These are phyloP conservation scores for Isoetes engelmannii DNA, from an alignment of 83 land plant genomes.

Conservation along the genomic window DNA sequence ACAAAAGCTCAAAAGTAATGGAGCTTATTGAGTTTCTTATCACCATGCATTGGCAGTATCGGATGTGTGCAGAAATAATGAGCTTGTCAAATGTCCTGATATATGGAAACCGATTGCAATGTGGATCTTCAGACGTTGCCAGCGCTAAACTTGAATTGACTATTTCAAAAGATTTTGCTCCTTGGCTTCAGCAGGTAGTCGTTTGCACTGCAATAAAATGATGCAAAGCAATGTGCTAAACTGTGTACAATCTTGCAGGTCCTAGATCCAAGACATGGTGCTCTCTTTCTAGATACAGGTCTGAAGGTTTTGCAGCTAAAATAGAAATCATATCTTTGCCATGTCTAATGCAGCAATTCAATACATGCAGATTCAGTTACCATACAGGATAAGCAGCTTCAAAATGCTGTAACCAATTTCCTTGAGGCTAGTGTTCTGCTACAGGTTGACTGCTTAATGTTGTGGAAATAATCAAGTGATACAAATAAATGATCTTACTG, in stretches of 20 bases:
- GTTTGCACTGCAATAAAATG: neutral
- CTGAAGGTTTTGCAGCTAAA: neutral
- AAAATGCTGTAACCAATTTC: conserved; percentile 45
- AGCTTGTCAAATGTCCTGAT: conserved; percentile 63
- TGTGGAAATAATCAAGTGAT: neutral
- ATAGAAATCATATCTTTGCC: no score
- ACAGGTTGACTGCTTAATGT: neutral
- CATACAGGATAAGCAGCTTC: conserved; percentile 40
- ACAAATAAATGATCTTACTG: neutral
- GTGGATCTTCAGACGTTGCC: conserved; percentile 65
- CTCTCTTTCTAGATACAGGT: conserved; percentile 67
- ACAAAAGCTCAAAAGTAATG: neutral
- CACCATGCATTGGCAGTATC: conserved; percentile 47
- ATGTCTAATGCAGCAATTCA: neutral
- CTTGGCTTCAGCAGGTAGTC: conserved; percentile 54
- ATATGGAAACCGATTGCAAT: conserved; percentile 68
- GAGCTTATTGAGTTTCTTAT: neutral
- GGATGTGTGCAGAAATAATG: conserved; percentile 86
- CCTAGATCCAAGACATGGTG: conserved; percentile 47
- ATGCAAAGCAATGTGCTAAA: neutral
- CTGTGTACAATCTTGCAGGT: conserved; percentile 36
- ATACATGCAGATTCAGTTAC: conserved; percentile 38
- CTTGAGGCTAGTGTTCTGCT: conserved; percentile 32
- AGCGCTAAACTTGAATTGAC: conserved; percentile 42
- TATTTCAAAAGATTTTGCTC: conserved; percentile 10